Evolutionary conservation across 116 monocot genomes (phyloP).

Genomic region (Zostera marina): DNA sequence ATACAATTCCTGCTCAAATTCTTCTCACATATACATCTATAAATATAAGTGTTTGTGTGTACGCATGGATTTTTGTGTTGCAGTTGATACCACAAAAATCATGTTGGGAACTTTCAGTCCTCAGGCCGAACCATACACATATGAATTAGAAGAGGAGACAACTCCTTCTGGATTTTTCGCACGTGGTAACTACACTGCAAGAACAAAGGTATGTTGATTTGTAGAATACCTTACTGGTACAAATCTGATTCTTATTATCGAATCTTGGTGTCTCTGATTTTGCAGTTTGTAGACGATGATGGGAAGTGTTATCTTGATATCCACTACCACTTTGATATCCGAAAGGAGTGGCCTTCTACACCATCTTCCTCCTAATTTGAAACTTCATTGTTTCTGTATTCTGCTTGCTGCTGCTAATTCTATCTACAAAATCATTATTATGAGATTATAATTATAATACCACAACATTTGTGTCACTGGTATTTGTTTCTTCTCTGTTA

Average conservation of each 20-base stretch:
- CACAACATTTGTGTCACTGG: too few relatives aligned
- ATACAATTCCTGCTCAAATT: neutral
- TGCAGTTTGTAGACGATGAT: slow-evolving; percentile 54
- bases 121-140: slow-evolving; percentile 52
- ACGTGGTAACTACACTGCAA: slow-evolving; percentile 61
- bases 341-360: slow-evolving; percentile 32
- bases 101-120: slow-evolving; percentile 88
- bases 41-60: neutral
- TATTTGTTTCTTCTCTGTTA: too few relatives aligned
- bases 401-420: too few relatives aligned
- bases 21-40: neutral
- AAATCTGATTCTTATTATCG: neutral
- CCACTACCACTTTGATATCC: slow-evolving; percentile 56
- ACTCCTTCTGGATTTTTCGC: slow-evolving; percentile 72
- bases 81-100: slow-evolving; percentile 60
- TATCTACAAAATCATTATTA: too few relatives aligned
- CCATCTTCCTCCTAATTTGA: too few relatives aligned
- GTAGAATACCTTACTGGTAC: neutral
- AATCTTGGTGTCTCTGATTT: neutral
- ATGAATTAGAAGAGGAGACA: slow-evolving; percentile 69
- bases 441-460: too few relatives aligned
- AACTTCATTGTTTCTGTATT: too few relatives aligned
- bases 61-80: slow-evolving; percentile 3
- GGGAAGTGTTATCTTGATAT: slow-evolving; percentile 46
- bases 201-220: slow-evolving; percentile 30